phyloP scores from a whole-genome alignment of 148 eudicot species.

The Silene uniflora region DNA sequence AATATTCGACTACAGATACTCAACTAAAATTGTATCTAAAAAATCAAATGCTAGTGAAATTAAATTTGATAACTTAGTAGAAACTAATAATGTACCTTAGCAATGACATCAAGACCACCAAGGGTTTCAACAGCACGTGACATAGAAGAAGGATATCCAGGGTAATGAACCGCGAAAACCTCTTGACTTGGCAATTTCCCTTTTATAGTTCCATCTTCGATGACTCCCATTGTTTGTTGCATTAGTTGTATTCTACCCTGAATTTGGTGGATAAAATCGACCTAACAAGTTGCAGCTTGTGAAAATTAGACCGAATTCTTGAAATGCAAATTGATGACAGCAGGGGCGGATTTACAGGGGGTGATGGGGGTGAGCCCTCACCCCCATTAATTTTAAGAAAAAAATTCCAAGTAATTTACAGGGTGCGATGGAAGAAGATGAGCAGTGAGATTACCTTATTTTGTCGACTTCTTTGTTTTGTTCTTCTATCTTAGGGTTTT shows the following conservation, averaged over 20 bases:
- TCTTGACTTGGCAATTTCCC: slow-evolving; percentile 56
- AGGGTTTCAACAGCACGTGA: slow-evolving; percentile 77
- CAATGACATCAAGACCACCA: slow-evolving; percentile 66
- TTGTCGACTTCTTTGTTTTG: too few species aligned
- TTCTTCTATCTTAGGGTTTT: too few species aligned
- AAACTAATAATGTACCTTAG: slow-evolving; percentile 45
- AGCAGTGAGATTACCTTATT: too few species aligned
- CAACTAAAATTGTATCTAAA: not conserved
- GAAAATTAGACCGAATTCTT: not conserved
- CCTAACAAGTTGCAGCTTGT: not conserved
- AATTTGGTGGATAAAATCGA: not conserved
- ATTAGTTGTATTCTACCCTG: not conserved
- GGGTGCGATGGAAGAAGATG: too few species aligned
- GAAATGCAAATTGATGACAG: too few species aligned
- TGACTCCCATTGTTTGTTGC: slow-evolving; percentile 51
- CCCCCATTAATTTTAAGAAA: too few species aligned
- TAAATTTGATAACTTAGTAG: not conserved
- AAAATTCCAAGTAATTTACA: too few species aligned
- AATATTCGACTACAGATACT: not conserved
- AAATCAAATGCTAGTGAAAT: not conserved
- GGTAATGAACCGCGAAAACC: slow-evolving; percentile 75
- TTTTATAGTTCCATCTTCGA: slow-evolving; percentile 60
- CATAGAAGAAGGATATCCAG: slow-evolving; percentile 81
- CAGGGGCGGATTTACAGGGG: too few species aligned
- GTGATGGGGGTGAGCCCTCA: too few species aligned